Base-by-base conservation (phyloP, 306 rosid species). In the cucumber (Cucumis sativus) region DNA sequence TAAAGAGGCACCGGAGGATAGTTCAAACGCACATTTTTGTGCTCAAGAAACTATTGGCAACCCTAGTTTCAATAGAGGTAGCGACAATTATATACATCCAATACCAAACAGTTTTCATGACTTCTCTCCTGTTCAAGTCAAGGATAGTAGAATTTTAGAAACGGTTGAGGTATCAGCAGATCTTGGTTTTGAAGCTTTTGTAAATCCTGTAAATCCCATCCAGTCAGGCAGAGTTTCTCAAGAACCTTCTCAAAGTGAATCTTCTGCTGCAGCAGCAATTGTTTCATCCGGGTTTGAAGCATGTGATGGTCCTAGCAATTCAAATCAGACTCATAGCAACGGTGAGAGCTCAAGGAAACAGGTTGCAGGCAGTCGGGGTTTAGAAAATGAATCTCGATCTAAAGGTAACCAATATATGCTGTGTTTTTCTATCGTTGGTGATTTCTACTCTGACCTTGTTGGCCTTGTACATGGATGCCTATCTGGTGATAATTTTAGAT, bases 181-280 rank as follows among this genome's bases (percentile, higher is more conserved):
- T 60, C 58, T 85, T 80, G 89, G 80, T 23, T 59, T 89, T 64
- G 91, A 94, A 75, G 90, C 90, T 80, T 90, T 91, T 71, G 79
- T 82, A 77, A 88, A 90, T 82, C 86, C 87, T 12, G 74, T 78
- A 66, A 90, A 84, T 82, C 89, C 82, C 20, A 76, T 85, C 45
- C 89, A 87, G 21, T 40, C 75, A 4, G 85, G 93, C 77, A 81
- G 85, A 75, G 86, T 79, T 85, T 91, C 98, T 7, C 87, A 74
- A 62, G 98, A 91, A 81, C 95, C 91, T 77, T 91, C 97, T 77
- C 98, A 90, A 82, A 91, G 97, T 49, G 98, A 94, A 88, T 91
- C 98, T 20, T 94, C 98, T 79, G 93, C 90, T 59, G 98, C 96
- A 71, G 96, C 96, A 41, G 96, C 96, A 5, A 91, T 88, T 40